Evolutionary conservation across 208 protist species (phyloP), one percentile per base, ranked within the genome.

Genomic region (Leptomonas pyrrhocoris): DNA sequence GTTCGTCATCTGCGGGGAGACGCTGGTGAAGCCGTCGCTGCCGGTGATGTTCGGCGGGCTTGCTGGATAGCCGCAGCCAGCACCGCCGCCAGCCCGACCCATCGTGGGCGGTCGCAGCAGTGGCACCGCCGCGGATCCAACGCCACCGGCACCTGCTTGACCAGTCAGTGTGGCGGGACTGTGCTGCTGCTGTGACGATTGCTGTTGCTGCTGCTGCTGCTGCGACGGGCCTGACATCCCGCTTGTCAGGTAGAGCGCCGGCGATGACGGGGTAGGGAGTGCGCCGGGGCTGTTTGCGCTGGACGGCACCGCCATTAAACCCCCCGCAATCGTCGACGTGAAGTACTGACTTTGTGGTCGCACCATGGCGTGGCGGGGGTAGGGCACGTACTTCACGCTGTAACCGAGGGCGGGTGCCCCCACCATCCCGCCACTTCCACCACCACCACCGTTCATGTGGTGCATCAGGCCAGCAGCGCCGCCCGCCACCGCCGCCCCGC

Each of bases 341-440:
- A 77, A 77, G 64, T 77, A 77, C 51, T 77, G 72, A 48, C 72
- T 77, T 42, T 77, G 72, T 8, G 63, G 72, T 27, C 64, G 72
- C 38, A 77, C 56, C 11, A 72, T 43, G 45, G 72, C 72, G 19
- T 77, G 46, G 2, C 72, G 72, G 8, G 72, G 72, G 50, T 67
- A 68, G 18, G 63, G 72, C 12, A 77, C 50, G 36, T 77, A 77
- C 58, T 77, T 77, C 0, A 77, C 71, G 3, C 71, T 56, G 40
- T 65, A 65, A 21, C 60, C 51, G 25, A 1, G 30, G 11, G 38
- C 16, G 6, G 71, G 71, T n/a, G 59, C 30, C 2, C 25, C 18
- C 27, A 13, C 43, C 27, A 50, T 15, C 40, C 11, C 40, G 13
- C 34, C 18, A 21, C 43, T 25, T 1, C 18, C n/a, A 38, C 11